phyloP scores from a whole-genome alignment of 2,329 filamentous ascomycete genomes.

The Colletotrichum theobromicola region DNA sequence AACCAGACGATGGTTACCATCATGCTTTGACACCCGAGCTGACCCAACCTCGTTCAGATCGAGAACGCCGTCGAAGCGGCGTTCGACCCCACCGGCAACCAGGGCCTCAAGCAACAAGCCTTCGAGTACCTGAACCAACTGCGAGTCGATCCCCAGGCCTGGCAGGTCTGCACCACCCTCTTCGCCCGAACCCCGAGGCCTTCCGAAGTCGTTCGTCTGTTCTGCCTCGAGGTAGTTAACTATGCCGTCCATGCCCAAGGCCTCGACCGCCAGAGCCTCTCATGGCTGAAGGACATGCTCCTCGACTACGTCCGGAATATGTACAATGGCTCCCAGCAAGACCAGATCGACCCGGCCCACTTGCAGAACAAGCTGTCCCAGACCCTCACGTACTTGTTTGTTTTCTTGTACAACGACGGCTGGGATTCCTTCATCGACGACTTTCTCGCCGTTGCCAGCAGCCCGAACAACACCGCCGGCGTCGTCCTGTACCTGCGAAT shows the following conservation, averaged over 20 bases:
- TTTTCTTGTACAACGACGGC: conserved; percentile 80
- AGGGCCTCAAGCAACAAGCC: conserved; percentile 78
- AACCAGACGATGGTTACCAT: not conserved
- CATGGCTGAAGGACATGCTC: conserved; percentile 80
- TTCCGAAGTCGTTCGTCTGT: conserved; percentile 85
- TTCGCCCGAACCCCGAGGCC: conserved; percentile 80
- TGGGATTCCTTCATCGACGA: conserved; percentile 95
- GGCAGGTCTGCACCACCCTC: conserved; percentile 87
- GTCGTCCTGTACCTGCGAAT: conserved; percentile 89
- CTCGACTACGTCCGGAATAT: conserved; percentile 80
- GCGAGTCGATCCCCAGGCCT: conserved; percentile 81
- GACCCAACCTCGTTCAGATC: conserved; percentile 60
- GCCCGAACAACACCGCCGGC: conserved; percentile 66
- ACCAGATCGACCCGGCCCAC: conserved; percentile 70
- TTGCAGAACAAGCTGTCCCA: conserved; percentile 98
- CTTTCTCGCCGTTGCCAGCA: conserved; percentile 76
- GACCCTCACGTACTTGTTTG: conserved; percentile 92
- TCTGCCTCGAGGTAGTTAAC: conserved; percentile 92
- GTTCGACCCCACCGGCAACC: conserved; percentile 80
- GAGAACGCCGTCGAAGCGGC: conserved; percentile 96
- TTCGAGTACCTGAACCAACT: conserved; percentile 82
- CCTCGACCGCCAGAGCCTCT: conserved; percentile 74
- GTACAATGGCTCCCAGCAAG: conserved; percentile 67
- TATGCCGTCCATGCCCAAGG: conserved; percentile 83
- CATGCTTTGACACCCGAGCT: not conserved